phyloP scores from a whole-genome alignment of 2,329 filamentous ascomycete genomes.

The Penicillium aurantiogriseum region DNA sequence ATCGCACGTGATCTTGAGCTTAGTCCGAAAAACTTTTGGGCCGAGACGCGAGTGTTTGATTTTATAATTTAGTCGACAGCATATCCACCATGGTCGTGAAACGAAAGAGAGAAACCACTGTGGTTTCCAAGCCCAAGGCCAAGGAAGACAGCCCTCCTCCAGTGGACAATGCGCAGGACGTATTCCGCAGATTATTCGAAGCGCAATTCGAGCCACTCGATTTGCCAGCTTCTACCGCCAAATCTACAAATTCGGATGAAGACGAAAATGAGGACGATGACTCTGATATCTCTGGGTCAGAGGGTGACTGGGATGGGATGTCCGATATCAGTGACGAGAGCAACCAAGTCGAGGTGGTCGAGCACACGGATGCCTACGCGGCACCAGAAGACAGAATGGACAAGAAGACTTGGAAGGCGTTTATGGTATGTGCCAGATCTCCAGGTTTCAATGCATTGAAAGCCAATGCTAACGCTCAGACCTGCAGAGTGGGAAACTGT shows the following conservation, averaged over 20 bases:
- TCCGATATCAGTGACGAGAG: constrained; percentile 51
- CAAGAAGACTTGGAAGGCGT: constrained; percentile 71
- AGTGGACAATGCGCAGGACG: constrained; percentile 57
- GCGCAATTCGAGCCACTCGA: constrained; percentile 76
- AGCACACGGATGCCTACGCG: constrained; percentile 54
- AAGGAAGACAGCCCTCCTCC: constrained; percentile 25
- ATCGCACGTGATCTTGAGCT: constrained; percentile 38
- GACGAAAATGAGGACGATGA: constrained; percentile 27
- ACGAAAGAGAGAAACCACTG: constrained; percentile 47
- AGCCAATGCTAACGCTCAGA: constrained; percentile 8
- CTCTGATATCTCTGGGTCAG: constrained; percentile 31
- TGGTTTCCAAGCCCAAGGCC: constrained; percentile 27
- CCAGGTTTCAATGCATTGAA: neutral
- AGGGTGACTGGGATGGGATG: constrained; percentile 63
- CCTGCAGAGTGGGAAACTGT: constrained; percentile 47
- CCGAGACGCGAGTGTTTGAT: neutral
- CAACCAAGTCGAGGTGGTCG: constrained; percentile 58
- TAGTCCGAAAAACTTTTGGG: constrained; percentile 22
- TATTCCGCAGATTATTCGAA: constrained; percentile 84
- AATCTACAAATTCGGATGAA: constrained; percentile 22
- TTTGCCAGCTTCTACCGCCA: constrained; percentile 15
- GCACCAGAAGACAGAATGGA: constrained; percentile 51
- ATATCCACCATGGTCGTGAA: constrained; percentile 44
- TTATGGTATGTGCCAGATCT: constrained; percentile 59
- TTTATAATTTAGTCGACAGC: constrained; percentile 1